Base-by-base conservation (phyloP, 2,329 filamentous ascomycete species). In the Epicoccum nigrum region DNA sequence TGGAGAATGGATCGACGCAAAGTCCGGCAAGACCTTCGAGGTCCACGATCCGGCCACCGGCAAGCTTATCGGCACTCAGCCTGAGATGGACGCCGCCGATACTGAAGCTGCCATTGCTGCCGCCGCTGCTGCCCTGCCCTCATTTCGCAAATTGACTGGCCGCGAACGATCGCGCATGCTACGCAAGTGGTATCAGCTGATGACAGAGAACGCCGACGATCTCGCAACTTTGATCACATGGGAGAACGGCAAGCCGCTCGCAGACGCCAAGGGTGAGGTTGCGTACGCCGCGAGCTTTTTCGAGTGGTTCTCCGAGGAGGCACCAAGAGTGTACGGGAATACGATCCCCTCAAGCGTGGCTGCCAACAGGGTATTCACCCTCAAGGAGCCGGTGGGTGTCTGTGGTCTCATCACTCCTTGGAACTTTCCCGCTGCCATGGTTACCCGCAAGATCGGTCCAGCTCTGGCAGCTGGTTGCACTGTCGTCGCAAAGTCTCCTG, bases 401-500 rank as follows among this genome's bases (percentile, higher is more conserved):
- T 90, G 87, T 65, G 90, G 87, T 2, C 77, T 94, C 42, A 90
- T 95, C 56, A 92, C 90, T 8, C 91, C 91, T 72, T 94, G 90
- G 91, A 95, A 96, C 76, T 95, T 95, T 66, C 77, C 77, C 4
- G 76, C 76, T 3, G 77, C 77, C 13, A 79, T 79, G 77, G 75
- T 78, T 4, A 80, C 78, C 19, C 71, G 78, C 42, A 81, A 81
- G 61, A 79, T 80, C 42, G 78, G 77, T 3, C 77, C 90, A 1
- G 89, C 89, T 7, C 81, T 97, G 48, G 94, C 94, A 15, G 92
- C 92, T n/a, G 94, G 94, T 51, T 97, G 93, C 77, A 96, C 93
- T 0, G 89, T 96, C 2, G 92, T 97, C 1, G 87, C 86, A 65
- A 99, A 99, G 74, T 88, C 92, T 13, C 92, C 93, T 1, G 87